Percentiles rank a stretch among this genome's conserved stretches.
Evolutionary conservation across 2,329 filamentous ascomycete genomes (phyloP).

Genomic region (Byssoonygena ceratinophila): DNA sequence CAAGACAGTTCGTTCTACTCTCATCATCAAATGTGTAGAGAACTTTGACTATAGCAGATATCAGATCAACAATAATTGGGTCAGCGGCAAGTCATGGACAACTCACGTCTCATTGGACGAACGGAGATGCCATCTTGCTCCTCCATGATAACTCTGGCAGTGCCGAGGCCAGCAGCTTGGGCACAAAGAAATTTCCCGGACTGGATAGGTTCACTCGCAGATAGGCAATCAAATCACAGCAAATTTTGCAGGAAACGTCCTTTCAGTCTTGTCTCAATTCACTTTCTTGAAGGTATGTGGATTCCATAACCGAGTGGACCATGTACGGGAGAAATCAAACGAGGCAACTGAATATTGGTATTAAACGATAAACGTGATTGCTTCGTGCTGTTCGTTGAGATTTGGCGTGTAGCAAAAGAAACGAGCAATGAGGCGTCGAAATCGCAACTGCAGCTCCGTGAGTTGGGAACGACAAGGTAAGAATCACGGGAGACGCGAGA

Average conservation of each 20-base stretch:
- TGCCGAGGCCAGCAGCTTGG: background rate
- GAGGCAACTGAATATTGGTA: background rate
- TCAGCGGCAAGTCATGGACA: background rate
- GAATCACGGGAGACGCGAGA: background rate
- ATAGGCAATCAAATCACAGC: background rate
- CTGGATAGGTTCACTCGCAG: background rate
- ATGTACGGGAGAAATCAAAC: background rate
- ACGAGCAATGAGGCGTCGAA: background rate
- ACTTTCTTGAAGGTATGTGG: background rate
- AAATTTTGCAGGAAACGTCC: slow-evolving; percentile 7
- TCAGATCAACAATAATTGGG: slow-evolving; percentile 11
- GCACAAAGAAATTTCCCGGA: background rate
- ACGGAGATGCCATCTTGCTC: slow-evolving; percentile 46
- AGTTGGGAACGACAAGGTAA: background rate
- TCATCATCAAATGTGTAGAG: slow-evolving; percentile 92
- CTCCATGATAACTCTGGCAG: slow-evolving; percentile 27
- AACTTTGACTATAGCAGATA: slow-evolving; percentile 63
- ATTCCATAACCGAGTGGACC: background rate
- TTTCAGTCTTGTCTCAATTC: background rate
- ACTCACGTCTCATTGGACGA: slow-evolving; percentile 59
- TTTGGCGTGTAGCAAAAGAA: background rate
- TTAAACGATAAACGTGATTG: background rate
- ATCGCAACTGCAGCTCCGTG: background rate
- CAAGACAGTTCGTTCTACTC: slow-evolving; percentile 78
- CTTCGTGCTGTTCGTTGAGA: background rate